These are phyloP conservation scores for Talaromyces sp. DNA, from an alignment of 2,329 filamentous ascomycete genomes.

Conservation along the genomic window DNA sequence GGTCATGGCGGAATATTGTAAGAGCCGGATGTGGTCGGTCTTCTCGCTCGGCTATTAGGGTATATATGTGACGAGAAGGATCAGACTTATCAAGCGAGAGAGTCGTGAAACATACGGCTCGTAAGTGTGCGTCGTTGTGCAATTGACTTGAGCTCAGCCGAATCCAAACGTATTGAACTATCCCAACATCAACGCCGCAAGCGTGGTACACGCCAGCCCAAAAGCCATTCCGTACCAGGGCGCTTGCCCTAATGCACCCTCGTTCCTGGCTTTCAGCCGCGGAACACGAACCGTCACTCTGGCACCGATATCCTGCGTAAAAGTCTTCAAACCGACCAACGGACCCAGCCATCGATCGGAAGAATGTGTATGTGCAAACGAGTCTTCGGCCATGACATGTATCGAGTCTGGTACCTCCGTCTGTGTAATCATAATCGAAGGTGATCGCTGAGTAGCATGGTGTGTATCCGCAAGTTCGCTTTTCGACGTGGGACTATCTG, in stretches of 20 bases:
- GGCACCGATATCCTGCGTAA: constrained; percentile 25
- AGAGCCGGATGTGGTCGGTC: neutral
- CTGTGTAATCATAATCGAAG: neutral
- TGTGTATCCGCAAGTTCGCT: constrained; percentile 10
- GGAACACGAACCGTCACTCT: constrained; percentile 25
- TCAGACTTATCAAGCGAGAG: neutral
- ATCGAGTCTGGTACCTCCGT: neutral
- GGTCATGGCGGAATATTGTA: neutral
- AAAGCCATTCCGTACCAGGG: constrained; percentile 46
- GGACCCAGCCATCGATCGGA: constrained; percentile 34
- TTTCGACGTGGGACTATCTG: constrained; percentile 11
- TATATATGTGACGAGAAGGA: neutral
- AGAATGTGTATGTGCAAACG: neutral
- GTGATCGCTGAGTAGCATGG: neutral
- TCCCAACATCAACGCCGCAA: constrained; percentile 42
- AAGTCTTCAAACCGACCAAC: constrained; percentile 31
- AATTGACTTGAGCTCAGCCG: neutral
- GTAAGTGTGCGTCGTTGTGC: neutral
- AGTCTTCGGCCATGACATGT: constrained; percentile 1
- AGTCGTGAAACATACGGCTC: neutral
- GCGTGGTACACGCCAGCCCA: constrained; percentile 39
- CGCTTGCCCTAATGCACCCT: constrained; percentile 40
- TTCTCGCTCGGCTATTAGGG: neutral
- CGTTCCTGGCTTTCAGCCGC: constrained; percentile 33
- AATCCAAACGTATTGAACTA: constrained; percentile 21